Base-by-base conservation (phyloP, 139 green algal species). In the Diplosphaera chodatii region DNA sequence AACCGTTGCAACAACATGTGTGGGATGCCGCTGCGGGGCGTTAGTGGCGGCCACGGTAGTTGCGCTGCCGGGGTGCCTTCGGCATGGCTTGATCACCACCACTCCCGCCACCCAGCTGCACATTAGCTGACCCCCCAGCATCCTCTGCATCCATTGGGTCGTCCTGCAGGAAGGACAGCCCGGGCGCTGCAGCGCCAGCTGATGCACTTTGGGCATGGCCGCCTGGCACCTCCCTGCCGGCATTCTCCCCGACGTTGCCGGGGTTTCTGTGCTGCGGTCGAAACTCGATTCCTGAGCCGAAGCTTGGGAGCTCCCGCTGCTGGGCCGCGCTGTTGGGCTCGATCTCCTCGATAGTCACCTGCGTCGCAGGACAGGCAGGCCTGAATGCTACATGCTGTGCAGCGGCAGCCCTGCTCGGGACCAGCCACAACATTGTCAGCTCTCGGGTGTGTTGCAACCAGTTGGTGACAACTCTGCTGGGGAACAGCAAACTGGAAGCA, bases 251-350 rank as follows among this genome's bases (percentile, higher is more conserved):
- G 10, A 20, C 3, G 27, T 32, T 32, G 5, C 5, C 27, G 25
- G n/a, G 5, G 25, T n/a, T 15, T 18, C 25, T 32, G 25, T 31
- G 32, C 21, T 25, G 55, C 40, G 74, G 74, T 30, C 67, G 55
- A 31, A 78, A 78, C 30, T 67, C 29, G 20, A 78, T 74, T 10
- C 74, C 74, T 22, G 34, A 40, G 29, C 74, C 74, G 41, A 78
- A 78, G 1, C 67, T 67, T 1, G 74, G 74, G 62, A 78, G 48
- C 48, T 59, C 48, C 25, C 59, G 37, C 27, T 59, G 22, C 30
- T 71, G 55, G 20, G 22, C 48, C 48, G 25, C 25, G 48, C 37
- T 10, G 10, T 6, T 20, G 37, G 37, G 8, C 10, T 10, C 37
- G 37, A 48, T 10, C 37, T 48, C 37, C 10, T 48, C 37, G 10